A percentile compares a stretch with the other conserved stretches of the same genome.
These are phyloP conservation scores for Microascus cirrosus DNA, from an alignment of 2,329 filamentous ascomycete genomes.

Conservation along the genomic window DNA sequence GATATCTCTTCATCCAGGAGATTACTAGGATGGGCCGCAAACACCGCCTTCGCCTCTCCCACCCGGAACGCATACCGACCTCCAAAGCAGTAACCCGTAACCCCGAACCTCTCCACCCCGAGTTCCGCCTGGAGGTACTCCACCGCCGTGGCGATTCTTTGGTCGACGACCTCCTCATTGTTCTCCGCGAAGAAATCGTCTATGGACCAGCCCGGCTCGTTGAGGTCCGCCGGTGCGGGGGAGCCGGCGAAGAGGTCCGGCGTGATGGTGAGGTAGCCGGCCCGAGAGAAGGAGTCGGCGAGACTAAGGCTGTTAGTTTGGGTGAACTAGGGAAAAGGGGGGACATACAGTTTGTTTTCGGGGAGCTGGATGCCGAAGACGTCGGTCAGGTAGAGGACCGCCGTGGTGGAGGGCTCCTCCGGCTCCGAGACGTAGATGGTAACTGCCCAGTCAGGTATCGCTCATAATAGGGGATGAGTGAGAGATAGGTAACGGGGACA, in stretches of 20 bases:
- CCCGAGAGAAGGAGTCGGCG: slow-evolving; percentile 23
- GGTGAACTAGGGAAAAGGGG: too few relatives aligned
- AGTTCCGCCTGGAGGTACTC: slow-evolving; percentile 26
- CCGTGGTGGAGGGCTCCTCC: background rate
- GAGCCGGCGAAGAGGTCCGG: slow-evolving; percentile 27
- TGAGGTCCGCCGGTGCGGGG: slow-evolving; percentile 11
- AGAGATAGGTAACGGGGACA: background rate
- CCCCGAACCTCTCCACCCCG: slow-evolving; percentile 41
- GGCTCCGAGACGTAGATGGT: slow-evolving; percentile 6
- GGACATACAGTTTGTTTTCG: slow-evolving; percentile 10
- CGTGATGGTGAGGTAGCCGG: slow-evolving; percentile 25
- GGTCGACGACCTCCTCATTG: slow-evolving; percentile 7
- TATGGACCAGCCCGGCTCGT: slow-evolving; percentile 17
- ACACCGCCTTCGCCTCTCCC: slow-evolving; percentile 43
- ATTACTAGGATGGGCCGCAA: slow-evolving; percentile 53
- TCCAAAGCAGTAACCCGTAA: slow-evolving; percentile 55
- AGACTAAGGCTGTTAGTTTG: slow-evolving; percentile 13
- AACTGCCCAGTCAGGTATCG: background rate
- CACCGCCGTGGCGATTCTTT: slow-evolving; percentile 13
- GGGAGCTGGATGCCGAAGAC: slow-evolving; percentile 22
- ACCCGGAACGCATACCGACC: slow-evolving; percentile 33
- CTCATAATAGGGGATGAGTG: background rate
- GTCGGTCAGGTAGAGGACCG: slow-evolving; percentile 23
- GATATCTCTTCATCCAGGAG: slow-evolving; percentile 47
- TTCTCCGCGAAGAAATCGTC: slow-evolving; percentile 21